Evolutionary conservation across 257 asterid species (phyloP).

Genomic region (Pogostemon cablin): DNA sequence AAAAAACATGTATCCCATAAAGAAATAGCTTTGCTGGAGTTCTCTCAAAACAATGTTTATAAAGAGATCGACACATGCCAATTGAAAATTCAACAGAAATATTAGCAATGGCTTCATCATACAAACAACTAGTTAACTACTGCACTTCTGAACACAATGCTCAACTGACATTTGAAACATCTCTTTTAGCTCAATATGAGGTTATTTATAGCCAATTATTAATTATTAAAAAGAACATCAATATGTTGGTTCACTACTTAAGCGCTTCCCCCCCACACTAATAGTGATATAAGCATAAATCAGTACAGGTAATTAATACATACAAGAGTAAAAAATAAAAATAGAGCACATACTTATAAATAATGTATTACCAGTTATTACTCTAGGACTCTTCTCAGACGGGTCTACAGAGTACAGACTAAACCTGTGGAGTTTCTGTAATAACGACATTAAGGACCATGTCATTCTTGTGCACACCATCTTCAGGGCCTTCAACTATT

Average conservation of each 20-base stretch:
- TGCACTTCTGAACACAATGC: neutral
- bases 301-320: conserved; percentile 2
- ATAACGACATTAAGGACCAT: conserved; percentile 34
- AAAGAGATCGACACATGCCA: neutral
- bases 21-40: neutral
- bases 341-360: conserved; percentile 7
- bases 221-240: neutral
- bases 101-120: neutral
- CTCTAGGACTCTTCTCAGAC: conserved; percentile 62
- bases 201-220: neutral
- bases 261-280: neutral
- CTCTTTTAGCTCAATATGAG: neutral
- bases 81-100: neutral
- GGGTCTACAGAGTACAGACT: conserved; percentile 40
- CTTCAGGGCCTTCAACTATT: conserved; percentile 78
- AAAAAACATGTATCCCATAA: neutral
- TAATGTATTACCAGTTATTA: conserved; percentile 61
- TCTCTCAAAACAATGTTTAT: neutral
- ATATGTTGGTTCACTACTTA: neutral
- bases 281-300: conserved; percentile 6
- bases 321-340: neutral
- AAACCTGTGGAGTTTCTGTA: conserved; percentile 46
- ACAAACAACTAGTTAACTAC: neutral
- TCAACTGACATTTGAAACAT: too few relatives aligned
- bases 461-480: conserved; percentile 42